These are phyloP conservation scores for Microbotryomycetes sp. DNA, from an alignment of 1,284 basidiomycete genomes.

Conservation along the genomic window DNA sequence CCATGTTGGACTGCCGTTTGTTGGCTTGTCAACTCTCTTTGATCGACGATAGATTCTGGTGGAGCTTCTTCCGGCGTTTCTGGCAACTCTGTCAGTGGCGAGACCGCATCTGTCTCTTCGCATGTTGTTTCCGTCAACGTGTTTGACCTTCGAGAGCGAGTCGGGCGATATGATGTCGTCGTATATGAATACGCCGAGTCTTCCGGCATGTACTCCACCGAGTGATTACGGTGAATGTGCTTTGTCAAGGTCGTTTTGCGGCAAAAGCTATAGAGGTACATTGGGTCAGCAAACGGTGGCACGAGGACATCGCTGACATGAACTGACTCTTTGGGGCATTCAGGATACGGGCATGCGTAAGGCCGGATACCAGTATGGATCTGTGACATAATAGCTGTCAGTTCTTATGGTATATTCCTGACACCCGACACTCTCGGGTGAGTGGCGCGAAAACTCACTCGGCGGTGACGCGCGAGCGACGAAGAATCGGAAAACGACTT, in stretches of 20 bases:
- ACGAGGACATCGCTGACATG: not conserved
- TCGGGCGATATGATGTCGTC: too few species aligned
- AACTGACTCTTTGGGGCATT: constrained; percentile 34
- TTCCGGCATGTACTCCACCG: too few species aligned
- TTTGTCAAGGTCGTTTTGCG: constrained; percentile 46
- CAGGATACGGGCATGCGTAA: constrained; percentile 37
- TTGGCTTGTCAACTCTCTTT: too few species aligned
- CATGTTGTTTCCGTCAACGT: too few species aligned
- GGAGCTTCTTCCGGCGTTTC: too few species aligned
- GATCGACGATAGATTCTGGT: too few species aligned
- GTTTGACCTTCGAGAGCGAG: too few species aligned
- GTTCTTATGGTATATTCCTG: not conserved
- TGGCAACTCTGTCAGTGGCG: too few species aligned
- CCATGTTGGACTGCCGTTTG: too few species aligned
- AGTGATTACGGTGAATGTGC: too few species aligned
- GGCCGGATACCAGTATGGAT: constrained; percentile 41
- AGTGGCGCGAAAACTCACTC: constrained; percentile 33
- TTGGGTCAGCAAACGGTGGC: not conserved
- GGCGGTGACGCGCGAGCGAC: constrained; percentile 50
- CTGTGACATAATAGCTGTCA: not conserved
- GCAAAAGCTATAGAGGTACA: constrained; percentile 34
- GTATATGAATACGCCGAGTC: too few species aligned
- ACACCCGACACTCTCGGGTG: not conserved
- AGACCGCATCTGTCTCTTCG: too few species aligned
- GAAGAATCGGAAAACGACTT: constrained; percentile 51